phyloP scores from a whole-genome alignment of 768 basidiomycete species.

The Auricularia heimuer region DNA sequence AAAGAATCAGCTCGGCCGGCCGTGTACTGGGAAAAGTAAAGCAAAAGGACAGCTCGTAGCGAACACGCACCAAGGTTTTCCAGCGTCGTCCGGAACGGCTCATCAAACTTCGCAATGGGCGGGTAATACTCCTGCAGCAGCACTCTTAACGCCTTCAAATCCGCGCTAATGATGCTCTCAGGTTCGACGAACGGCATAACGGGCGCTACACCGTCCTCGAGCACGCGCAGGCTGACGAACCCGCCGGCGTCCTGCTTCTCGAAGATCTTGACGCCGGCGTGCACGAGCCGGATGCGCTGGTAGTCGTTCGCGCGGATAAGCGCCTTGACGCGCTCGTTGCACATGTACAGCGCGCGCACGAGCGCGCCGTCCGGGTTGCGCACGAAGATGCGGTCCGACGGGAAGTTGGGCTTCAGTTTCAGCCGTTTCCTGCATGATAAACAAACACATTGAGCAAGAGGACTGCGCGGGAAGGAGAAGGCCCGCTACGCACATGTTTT shows the following conservation, averaged over 20 bases:
- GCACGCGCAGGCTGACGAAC: slow-evolving; percentile 48
- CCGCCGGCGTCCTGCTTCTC: slow-evolving; percentile 67
- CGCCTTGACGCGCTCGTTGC: slow-evolving; percentile 75
- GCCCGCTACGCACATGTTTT: slow-evolving; percentile 54
- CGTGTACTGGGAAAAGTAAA: too few species aligned
- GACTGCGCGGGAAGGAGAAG: neutral
- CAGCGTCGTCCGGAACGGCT: slow-evolving; percentile 46
- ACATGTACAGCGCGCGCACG: slow-evolving; percentile 77
- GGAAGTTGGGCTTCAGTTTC: slow-evolving; percentile 61
- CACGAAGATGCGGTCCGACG: slow-evolving; percentile 67
- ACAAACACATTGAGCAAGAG: neutral
- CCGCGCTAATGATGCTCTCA: slow-evolving; percentile 47
- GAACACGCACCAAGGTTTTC: slow-evolving; percentile 41
- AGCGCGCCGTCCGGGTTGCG: slow-evolving; percentile 61
- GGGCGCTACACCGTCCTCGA: slow-evolving; percentile 77
- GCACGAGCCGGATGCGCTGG: slow-evolving; percentile 72
- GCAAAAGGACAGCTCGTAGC: neutral
- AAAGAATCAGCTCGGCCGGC: neutral
- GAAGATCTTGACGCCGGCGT: slow-evolving; percentile 91
- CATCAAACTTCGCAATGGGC: slow-evolving; percentile 49
- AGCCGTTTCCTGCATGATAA: slow-evolving; percentile 54
- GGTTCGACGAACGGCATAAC: slow-evolving; percentile 75
- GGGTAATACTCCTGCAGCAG: slow-evolving; percentile 78
- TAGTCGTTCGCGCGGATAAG: slow-evolving; percentile 77
- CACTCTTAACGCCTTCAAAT: slow-evolving; percentile 47